These are phyloP conservation scores for Suillus sp. DNA, from an alignment of 768 basidiomycete genomes.

Conservation along the genomic window DNA sequence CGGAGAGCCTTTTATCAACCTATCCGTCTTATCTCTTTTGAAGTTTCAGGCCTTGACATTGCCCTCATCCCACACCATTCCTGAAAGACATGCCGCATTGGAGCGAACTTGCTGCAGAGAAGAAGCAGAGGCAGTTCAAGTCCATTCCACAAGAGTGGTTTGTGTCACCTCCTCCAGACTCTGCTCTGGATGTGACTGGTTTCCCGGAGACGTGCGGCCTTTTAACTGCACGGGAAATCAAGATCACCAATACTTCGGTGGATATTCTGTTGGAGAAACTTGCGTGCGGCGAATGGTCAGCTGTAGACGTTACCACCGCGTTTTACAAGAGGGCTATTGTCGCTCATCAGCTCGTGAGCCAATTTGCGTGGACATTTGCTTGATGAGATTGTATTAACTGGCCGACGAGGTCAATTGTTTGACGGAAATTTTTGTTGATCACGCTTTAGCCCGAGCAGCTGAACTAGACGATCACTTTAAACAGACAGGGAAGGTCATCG, in stretches of 20 bases:
- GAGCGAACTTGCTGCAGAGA: slow-evolving; percentile 56
- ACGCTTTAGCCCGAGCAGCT: slow-evolving; percentile 62
- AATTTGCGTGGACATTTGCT: background rate
- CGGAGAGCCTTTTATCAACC: slow-evolving; percentile 1
- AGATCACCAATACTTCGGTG: slow-evolving; percentile 56
- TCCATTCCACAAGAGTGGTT: slow-evolving; percentile 70
- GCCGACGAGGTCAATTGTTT: slow-evolving; percentile 68
- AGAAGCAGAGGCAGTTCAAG: slow-evolving; percentile 52
- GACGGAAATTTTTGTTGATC: slow-evolving; percentile 79
- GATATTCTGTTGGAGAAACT: slow-evolving; percentile 54
- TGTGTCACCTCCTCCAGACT: slow-evolving; percentile 46
- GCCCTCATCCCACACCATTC: background rate
- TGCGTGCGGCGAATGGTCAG: slow-evolving; percentile 55
- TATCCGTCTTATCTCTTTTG: background rate
- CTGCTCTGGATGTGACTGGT: slow-evolving; percentile 51
- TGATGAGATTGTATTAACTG: slow-evolving; percentile 4
- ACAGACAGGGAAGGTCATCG: slow-evolving; percentile 63
- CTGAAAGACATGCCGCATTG: slow-evolving; percentile 35
- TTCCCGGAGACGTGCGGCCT: slow-evolving; percentile 60
- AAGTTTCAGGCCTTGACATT: background rate
- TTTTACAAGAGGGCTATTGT: slow-evolving; percentile 78
- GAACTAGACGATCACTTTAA: slow-evolving; percentile 65
- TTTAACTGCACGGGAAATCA: slow-evolving; percentile 56
- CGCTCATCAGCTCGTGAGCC: slow-evolving; percentile 72
- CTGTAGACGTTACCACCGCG: slow-evolving; percentile 71